Evolutionary conservation across 1,284 basidiomycete species (phyloP), one percentile per base, ranked within the genome.

Genomic region (Trichosporon faecale): DNA sequence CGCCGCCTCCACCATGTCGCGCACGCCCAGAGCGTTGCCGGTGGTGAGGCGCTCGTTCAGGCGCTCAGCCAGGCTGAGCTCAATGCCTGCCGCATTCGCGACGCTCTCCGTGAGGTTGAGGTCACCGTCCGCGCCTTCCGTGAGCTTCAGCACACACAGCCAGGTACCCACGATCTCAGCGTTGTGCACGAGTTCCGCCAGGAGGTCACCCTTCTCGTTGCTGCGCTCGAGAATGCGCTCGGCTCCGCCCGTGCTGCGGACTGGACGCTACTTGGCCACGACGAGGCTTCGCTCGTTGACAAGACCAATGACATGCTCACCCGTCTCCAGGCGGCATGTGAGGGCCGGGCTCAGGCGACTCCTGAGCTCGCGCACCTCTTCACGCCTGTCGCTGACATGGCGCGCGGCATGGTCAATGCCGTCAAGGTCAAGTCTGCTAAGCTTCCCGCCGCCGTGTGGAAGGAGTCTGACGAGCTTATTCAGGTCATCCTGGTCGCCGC

Each of bases 401-500:
- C 90, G 5, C 71, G 23, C 5, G 1, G 68, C 11, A 70, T 74
- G 64, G 14, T 27, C 11, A n/a, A 72, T 23, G 63, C 64, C 46
- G 67, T 64, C 14, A 16, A 37, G 1, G 55, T 69, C 27, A 65
- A 46, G 9, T 16, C 68, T 12, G 57, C 64, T 23, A 35, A 33
- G 35, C 65, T 75, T 0, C 55, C 68, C 1, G 68, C 69, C 27
- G 60, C 68, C 2, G 64, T 80, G 0, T 83, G 82, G 78, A 40
- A 66, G 16, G 66, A 75, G 57, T 82, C 81, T 67, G 81, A 83
- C 69, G 78, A 77, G 52, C 73, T 91, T 71, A 87, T 94, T 76
- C 88, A 91, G 74, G 79, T 85, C 1, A 83, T 92, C 60, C 86
- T 93, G 37, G 82, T 91, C 55, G 85, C 86, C 31, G 86, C 90